Evolutionary conservation across 2,329 filamentous ascomycete species (phyloP).

Genomic region (Aspergillus proliferans): DNA sequence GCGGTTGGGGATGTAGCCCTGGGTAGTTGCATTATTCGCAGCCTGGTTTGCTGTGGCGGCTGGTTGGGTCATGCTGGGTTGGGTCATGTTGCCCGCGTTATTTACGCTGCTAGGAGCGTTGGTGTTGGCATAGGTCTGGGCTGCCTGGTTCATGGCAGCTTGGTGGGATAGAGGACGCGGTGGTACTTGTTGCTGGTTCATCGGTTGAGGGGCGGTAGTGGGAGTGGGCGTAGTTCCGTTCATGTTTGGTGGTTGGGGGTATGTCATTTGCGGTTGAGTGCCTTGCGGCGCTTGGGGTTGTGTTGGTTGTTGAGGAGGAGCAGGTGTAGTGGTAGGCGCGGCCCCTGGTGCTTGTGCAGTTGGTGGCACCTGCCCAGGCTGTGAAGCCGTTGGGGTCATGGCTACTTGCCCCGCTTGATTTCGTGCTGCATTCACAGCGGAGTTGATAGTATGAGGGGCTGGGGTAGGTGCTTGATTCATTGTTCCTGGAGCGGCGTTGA

Average conservation of each 20-base stretch:
- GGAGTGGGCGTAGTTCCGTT: conserved; percentile 28
- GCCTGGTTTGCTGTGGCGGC: conserved; percentile 33
- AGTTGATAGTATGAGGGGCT: conserved; percentile 43
- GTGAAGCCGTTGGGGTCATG: conserved; percentile 31
- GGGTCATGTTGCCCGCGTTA: conserved; percentile 14
- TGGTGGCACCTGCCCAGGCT: conserved; percentile 24
- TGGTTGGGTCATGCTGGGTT: conserved; percentile 24
- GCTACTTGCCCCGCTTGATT: conserved; percentile 33
- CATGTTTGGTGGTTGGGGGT: conserved; percentile 25
- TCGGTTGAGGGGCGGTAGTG: conserved; percentile 20
- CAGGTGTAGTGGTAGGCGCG: conserved; percentile 18
- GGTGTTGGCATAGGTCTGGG: conserved; percentile 37
- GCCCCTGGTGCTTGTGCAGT: conserved; percentile 22
- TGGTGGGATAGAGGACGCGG: conserved; percentile 41
- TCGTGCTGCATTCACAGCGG: conserved; percentile 41
- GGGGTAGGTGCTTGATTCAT: conserved; percentile 32
- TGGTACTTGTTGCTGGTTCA: conserved; percentile 26
- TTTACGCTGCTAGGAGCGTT: conserved; percentile 15
- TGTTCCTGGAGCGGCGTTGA: conserved; percentile 16
- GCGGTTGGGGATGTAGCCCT: conserved; percentile 37
- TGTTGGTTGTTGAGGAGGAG: conserved; percentile 18
- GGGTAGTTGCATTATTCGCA: conserved; percentile 16
- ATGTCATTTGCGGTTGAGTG: conserved; percentile 21
- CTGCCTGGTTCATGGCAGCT: conserved; percentile 41
- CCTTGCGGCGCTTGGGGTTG: conserved; percentile 26